Percentiles rank a stretch among this genome's conserved stretches.
Evolutionary conservation across 169 alveolate species (phyloP).

Genomic region (Sarcocystis neurona): DNA sequence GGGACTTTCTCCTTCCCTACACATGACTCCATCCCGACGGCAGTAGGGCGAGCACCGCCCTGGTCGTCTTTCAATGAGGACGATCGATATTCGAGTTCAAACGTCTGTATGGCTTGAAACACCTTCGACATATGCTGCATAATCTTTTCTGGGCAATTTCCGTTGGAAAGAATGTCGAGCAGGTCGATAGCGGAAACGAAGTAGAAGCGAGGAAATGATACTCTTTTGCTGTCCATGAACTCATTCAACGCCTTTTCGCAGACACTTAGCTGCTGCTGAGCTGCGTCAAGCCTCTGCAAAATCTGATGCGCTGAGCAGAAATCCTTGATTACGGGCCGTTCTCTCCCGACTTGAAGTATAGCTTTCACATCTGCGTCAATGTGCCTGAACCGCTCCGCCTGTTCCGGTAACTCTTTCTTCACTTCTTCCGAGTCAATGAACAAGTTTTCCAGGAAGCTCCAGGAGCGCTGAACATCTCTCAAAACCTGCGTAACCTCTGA

Average conservation of each 20-base stretch:
- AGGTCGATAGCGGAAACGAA: constrained; percentile 94
- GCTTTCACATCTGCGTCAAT: constrained; percentile 92
- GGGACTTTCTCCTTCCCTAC: constrained; percentile 90
- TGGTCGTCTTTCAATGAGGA: constrained; percentile 39
- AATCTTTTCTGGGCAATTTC: constrained; percentile 93
- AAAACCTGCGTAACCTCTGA: constrained; percentile 90
- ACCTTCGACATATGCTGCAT: constrained; percentile 95
- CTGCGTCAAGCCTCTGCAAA: constrained; percentile 85
- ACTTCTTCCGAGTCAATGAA: constrained; percentile 96
- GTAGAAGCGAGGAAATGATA: constrained; percentile 96
- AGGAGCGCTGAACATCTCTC: constrained; percentile 93
- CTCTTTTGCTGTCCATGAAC: constrained; percentile 94
- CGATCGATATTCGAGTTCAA: constrained; percentile 80
- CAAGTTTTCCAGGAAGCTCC: constrained; percentile 96
- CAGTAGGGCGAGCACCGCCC: constrained; percentile 66
- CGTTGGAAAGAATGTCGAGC: constrained; percentile 94
- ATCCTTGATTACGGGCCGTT: constrained; percentile 77
- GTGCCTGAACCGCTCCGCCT: constrained; percentile 91
- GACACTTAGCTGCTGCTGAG: constrained; percentile 84
- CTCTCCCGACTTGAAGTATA: constrained; percentile 85
- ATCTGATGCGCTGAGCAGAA: constrained; percentile 88
- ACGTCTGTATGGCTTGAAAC: constrained; percentile 89
- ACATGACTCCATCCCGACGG: constrained; percentile 87
- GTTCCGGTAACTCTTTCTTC: constrained; percentile 95
- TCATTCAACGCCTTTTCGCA: constrained; percentile 96